Percentiles rank a stretch among this genome's conserved stretches.
These are phyloP conservation scores for Cinnamomum chago DNA, from an alignment of 164 flowering plant species.

Conservation along the genomic window DNA sequence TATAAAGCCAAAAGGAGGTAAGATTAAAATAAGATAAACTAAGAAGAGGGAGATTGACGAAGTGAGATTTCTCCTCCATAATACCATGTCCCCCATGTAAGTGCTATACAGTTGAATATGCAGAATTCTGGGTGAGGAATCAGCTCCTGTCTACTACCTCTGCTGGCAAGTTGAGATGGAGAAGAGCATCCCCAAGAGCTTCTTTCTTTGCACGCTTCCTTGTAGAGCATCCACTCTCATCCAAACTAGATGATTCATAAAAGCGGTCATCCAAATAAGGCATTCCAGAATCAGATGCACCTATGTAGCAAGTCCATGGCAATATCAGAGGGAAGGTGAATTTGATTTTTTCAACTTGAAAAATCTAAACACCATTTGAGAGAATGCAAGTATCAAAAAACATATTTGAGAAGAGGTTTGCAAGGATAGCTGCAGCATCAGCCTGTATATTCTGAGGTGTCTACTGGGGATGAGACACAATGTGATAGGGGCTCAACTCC, in stretches of 20 bases:
- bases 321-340: background rate
- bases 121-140: constrained; percentile 5
- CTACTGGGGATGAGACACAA: too few relatives aligned
- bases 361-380: too few relatives aligned
- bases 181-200: constrained; percentile 18
- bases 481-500: too few relatives aligned
- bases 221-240: constrained; percentile 30
- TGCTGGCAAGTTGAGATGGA: constrained; percentile 42
- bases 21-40: background rate
- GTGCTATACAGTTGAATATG: constrained; percentile 47
- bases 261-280: constrained; percentile 13
- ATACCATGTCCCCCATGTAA: constrained; percentile 19
- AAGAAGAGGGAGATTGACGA: background rate
- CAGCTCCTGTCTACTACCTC: constrained; percentile 48
- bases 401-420: too few relatives aligned
- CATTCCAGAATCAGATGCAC: constrained; percentile 1
- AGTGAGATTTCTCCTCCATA: background rate
- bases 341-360: background rate
- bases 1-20: background rate
- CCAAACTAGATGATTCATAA: constrained; percentile 13
- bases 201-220: constrained; percentile 34
- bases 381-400: too few relatives aligned
- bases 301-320: constrained; percentile 1
- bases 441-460: too few relatives aligned
- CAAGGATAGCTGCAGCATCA: too few relatives aligned